Conservation (phyloP, 108 stramenopile genomes). For the Fistulifera pelliculosa region DNA sequence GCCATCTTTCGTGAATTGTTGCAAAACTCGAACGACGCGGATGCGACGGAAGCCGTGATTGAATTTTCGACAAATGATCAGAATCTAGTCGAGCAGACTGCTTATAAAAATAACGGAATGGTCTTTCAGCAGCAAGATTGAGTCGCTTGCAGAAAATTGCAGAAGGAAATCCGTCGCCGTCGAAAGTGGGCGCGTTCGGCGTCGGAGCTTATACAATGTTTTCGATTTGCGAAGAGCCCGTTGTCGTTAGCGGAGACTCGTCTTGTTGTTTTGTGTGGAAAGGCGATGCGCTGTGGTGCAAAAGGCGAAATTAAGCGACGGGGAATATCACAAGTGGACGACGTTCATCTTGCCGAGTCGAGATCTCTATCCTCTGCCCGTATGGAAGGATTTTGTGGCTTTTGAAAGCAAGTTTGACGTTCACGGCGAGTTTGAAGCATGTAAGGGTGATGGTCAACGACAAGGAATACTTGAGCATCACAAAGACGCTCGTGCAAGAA, state of each 20-base stretch:
- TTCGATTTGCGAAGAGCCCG: conserved; percentile 70
- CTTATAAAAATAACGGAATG: conserved; percentile 72
- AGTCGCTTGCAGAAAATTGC: conserved; percentile 72
- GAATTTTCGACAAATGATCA: conserved; percentile 31
- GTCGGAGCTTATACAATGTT: conserved; percentile 88
- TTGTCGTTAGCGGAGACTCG: conserved; percentile 54
- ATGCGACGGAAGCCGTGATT: conserved; percentile 69
- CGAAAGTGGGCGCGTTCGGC: conserved; percentile 38
- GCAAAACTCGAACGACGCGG: conserved; percentile 83
- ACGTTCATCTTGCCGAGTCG: conserved; percentile 62
- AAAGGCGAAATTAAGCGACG: conserved; percentile 16
- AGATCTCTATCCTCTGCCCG: conserved; percentile 63
- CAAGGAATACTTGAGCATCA: conserved; percentile 33
- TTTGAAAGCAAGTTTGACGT: conserved; percentile 64
- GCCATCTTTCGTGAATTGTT: conserved; percentile 79
- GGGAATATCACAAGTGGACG: conserved; percentile 43
- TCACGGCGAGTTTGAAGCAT: conserved; percentile 45
- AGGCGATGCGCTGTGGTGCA: conserved; percentile 73
- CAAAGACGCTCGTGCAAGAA: conserved; percentile 46
- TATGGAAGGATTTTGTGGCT: conserved; percentile 57
- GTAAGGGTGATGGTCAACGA: conserved; percentile 56
- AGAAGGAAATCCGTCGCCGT: conserved; percentile 76
- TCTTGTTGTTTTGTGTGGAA: conserved; percentile 79
- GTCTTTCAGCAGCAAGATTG: conserved; percentile 79
- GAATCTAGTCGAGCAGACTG: conserved; percentile 48